phyloP scores from a whole-genome alignment of 129 eudicot species.

The Flaveria linearis region DNA sequence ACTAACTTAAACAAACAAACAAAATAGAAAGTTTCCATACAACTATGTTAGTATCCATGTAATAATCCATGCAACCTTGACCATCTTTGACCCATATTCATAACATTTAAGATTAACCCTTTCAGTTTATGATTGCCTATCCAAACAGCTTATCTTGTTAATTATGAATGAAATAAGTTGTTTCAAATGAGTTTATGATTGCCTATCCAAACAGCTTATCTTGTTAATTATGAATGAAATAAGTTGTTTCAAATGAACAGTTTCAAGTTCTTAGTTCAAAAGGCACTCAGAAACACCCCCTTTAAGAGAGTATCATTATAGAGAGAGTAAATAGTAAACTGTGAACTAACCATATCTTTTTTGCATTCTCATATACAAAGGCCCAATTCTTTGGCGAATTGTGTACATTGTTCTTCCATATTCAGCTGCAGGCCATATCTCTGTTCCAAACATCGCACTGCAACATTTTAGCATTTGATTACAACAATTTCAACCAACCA shows the following conservation, averaged over 20 bases:
- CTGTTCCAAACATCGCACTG: conserved; percentile 99
- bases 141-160: neutral
- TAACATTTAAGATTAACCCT: no score
- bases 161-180: no score
- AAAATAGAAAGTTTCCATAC: no score
- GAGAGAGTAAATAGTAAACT: neutral
- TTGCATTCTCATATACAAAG: conserved; percentile 88
- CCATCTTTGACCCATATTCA: no score
- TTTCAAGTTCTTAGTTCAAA: neutral
- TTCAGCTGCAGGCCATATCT: conserved; percentile 99
- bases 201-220: no score
- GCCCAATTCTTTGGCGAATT: conserved; percentile 88
- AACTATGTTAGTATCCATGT: no score
- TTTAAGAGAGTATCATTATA: neutral
- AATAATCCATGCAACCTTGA: no score
- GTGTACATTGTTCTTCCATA: conserved; percentile 99
- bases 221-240: neutral
- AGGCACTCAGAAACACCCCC: neutral
- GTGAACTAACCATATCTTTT: conserved; percentile 67
- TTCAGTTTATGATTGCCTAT: neutral
- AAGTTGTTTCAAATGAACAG: neutral
- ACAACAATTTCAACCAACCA: conserved; percentile 26
- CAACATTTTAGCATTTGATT: conserved; percentile 38
- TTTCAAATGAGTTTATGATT: no score
- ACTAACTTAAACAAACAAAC: no score